Percentiles rank a stretch among this genome's conserved stretches.
These are phyloP conservation scores for Pseudogymnoascus sp. DNA, from an alignment of 2,329 filamentous ascomycete genomes.

Conservation along the genomic window DNA sequence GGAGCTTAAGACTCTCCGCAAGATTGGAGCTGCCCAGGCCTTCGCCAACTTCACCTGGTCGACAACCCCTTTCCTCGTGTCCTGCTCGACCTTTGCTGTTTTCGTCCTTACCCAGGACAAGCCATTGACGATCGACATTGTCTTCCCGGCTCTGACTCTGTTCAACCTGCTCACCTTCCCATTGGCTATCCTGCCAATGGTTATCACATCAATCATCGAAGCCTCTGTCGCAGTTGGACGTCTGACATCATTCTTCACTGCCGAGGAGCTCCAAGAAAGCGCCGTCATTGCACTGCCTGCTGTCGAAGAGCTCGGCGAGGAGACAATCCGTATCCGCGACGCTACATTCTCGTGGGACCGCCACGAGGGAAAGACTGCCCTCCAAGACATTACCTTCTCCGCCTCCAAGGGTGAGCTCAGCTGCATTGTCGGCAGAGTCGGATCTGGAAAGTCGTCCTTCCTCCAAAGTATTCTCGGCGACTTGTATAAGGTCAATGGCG, in stretches of 20 bases:
- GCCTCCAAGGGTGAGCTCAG: slow-evolving; percentile 89
- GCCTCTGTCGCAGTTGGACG: slow-evolving; percentile 86
- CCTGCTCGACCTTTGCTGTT: slow-evolving; percentile 90
- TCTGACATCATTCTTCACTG: slow-evolving; percentile 73
- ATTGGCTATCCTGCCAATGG: slow-evolving; percentile 89
- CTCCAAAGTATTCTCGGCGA: slow-evolving; percentile 84
- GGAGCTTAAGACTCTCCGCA: slow-evolving; percentile 89
- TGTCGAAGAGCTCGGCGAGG: slow-evolving; percentile 70
- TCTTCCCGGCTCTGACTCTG: slow-evolving; percentile 85
- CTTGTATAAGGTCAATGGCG: slow-evolving; percentile 78
- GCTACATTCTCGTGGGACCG: slow-evolving; percentile 94
- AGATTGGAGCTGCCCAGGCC: slow-evolving; percentile 89
- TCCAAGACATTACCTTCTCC: slow-evolving; percentile 79
- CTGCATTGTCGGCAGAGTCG: slow-evolving; percentile 91
- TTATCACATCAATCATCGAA: slow-evolving; percentile 93
- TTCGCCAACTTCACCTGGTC: slow-evolving; percentile 98
- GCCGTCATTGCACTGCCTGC: slow-evolving; percentile 65
- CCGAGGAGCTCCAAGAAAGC: slow-evolving; percentile 83
- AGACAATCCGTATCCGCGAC: slow-evolving; percentile 74
- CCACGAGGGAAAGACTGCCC: slow-evolving; percentile 59
- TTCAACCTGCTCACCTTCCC: slow-evolving; percentile 97
- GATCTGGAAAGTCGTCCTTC: slow-evolving; percentile 88
- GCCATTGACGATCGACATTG: slow-evolving; percentile 85
- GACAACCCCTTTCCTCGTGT: slow-evolving; percentile 93
- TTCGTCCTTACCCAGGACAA: slow-evolving; percentile 78